Conservation (phyloP, 805 yeast genomes). For the Candida silvicultrix region DNA sequence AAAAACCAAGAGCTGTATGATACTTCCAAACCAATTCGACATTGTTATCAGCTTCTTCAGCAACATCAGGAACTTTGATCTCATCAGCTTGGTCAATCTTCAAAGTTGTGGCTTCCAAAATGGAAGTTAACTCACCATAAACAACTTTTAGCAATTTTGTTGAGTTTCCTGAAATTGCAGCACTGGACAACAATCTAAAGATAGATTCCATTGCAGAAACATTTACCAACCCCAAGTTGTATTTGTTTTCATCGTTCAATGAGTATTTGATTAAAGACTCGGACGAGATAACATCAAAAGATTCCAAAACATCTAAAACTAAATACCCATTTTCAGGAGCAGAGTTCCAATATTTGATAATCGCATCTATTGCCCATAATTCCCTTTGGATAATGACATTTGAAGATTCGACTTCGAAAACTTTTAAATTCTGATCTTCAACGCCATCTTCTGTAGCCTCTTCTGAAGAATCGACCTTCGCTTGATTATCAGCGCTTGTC, state of each 20-base stretch:
- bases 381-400: conserved; percentile 21
- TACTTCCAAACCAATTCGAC: conserved; percentile 37
- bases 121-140: conserved; percentile 9
- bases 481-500: no score
- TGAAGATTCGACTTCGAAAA: conserved; percentile 1
- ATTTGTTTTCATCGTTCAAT: conserved; percentile 28
- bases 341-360: conserved; percentile 57
- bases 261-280: conserved; percentile 37
- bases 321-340: conserved; percentile 62
- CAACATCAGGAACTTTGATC: conserved; percentile 19
- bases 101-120: background rate
- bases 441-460: background rate
- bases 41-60: conserved; percentile 23
- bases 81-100: conserved; percentile 15
- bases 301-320: conserved; percentile 46
- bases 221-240: conserved; percentile 34
- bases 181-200: conserved; percentile 27
- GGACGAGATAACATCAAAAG: conserved; percentile 36
- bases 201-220: conserved; percentile 39
- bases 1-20: conserved; percentile 28
- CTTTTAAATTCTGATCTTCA: background rate
- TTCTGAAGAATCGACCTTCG: no score
- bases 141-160: conserved; percentile 23
- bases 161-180: conserved; percentile 15
- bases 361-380: conserved; percentile 44